Evolutionary conservation across 208 protist species (phyloP), one percentile per base, ranked within the genome.

Genomic region (Leptomonas pyrrhocoris): DNA sequence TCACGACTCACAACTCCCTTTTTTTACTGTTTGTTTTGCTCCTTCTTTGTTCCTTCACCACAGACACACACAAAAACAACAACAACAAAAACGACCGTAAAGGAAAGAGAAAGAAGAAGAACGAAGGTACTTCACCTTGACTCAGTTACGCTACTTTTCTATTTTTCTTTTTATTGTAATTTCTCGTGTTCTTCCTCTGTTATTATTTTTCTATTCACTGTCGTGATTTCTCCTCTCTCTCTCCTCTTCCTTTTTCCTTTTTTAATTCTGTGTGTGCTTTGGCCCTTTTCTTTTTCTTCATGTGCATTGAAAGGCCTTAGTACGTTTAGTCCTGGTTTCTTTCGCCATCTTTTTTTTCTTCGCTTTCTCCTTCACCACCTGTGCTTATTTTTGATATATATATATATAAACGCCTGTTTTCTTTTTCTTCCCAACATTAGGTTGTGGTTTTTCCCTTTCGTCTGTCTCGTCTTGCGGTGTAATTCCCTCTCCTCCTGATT

Each of bases 181-280:
- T 21, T 42, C 16, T n/a, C n/a, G n/a, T 68, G 42, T 51, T 59
- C 21, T 12, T 7, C 34, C 11, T 25, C 19, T n/a, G 16, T 8
- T 36, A 28, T 2, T 13, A 34, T 15, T 27, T 15, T 45, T 9
- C 25, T 46, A 48, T n/a, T 57, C 55, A 19, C n/a, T 65, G 11
- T 42, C 19, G 57, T 59, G 9, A 30, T 46, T 48, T 56, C n/a
- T 11, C 4, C 34, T 45, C 18, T 48, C 16, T 48, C 16, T 15
- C 9, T 56, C 36, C 21, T 53, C 36, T 38, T 38, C 28, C 28
- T 16, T 38, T 13, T 56, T 12, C 28, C 9, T 62, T 56, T 55
- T 75, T 38, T 55, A 68, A 66, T 66, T 59, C 31, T 43, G 25
- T 73, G 16, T 53, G 13, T 43, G 15, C 16, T 31, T 58, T 50